These are phyloP conservation scores for Dactylellina drechsleri DNA, from an alignment of 2,329 filamentous ascomycete genomes.

Conservation along the genomic window DNA sequence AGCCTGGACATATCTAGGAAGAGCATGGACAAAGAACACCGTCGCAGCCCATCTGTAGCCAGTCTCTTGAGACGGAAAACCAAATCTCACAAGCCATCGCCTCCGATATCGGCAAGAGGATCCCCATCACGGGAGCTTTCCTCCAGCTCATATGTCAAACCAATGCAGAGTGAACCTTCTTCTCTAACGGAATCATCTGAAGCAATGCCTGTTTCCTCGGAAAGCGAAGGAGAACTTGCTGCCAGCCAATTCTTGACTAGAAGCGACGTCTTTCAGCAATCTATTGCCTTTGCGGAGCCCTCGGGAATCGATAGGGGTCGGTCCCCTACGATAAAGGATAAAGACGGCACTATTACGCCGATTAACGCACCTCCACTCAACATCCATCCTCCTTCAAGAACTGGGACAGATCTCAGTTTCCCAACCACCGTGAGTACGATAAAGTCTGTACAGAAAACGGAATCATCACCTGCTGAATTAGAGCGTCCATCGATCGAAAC, in stretches of 20 bases:
- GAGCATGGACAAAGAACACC: constrained; percentile 43
- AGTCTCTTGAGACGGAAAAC: constrained; percentile 35
- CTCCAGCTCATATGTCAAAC: constrained; percentile 48
- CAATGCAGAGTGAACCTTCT: constrained; percentile 49
- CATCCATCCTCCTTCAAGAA: constrained; percentile 46
- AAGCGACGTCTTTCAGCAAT: constrained; percentile 87
- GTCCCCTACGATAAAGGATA: constrained; percentile 46
- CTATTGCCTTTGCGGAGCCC: constrained; percentile 60
- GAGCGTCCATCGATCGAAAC: constrained; percentile 37
- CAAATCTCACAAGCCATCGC: constrained; percentile 30
- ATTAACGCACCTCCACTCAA: constrained; percentile 30
- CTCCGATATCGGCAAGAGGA: constrained; percentile 16
- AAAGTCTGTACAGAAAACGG: constrained; percentile 22
- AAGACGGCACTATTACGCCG: constrained; percentile 41
- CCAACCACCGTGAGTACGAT: constrained; percentile 2
- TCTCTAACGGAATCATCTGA: constrained; percentile 69
- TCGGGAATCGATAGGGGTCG: constrained; percentile 42
- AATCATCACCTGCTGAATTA: constrained; percentile 40
- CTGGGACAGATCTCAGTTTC: constrained; percentile 34
- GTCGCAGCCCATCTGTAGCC: constrained; percentile 54
- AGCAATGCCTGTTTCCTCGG: constrained; percentile 71
- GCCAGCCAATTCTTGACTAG: constrained; percentile 89
- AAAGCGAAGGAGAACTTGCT: constrained; percentile 78
- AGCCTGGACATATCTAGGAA: constrained; percentile 65
- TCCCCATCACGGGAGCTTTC: constrained; percentile 44